These are phyloP conservation scores for Flaveria robusta DNA, from an alignment of 129 eudicot species.

Conservation along the genomic window DNA sequence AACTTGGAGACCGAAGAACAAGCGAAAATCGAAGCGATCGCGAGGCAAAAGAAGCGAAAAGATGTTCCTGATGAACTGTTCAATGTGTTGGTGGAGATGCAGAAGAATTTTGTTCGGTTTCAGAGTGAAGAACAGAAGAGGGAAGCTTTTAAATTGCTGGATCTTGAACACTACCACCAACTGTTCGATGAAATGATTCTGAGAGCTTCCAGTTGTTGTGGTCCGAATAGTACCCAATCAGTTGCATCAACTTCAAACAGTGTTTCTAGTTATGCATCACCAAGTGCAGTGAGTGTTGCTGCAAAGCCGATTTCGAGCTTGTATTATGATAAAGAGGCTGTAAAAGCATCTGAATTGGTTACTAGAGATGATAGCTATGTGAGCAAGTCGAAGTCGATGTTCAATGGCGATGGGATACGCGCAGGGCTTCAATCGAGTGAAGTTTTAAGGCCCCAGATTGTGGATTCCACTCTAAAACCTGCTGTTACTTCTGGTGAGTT, in stretches of 20 bases:
- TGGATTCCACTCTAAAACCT: conserved; percentile 67
- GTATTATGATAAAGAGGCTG: conserved; percentile 51
- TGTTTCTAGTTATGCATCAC: conserved; percentile 37
- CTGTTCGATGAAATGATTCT: conserved; percentile 87
- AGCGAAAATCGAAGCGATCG: conserved; percentile 52
- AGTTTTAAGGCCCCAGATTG: conserved; percentile 51
- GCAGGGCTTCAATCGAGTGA: conserved; percentile 54
- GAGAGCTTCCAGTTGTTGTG: conserved; percentile 68
- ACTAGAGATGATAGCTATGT: conserved; percentile 76
- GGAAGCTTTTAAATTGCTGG: conserved; percentile 68
- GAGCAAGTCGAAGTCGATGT: conserved; percentile 48
- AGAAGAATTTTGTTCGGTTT: conserved; percentile 50
- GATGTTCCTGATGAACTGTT: conserved; percentile 71
- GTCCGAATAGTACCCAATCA: conserved; percentile 26
- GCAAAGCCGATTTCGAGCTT: conserved; percentile 37
- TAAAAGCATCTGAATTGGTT: conserved; percentile 42
- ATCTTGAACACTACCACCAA: conserved; percentile 65
- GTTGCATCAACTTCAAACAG: conserved; percentile 34
- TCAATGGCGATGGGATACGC: conserved; percentile 53
- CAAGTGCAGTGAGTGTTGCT: conserved; percentile 21
- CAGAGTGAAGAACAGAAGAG: conserved; percentile 68
- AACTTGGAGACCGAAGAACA: conserved; percentile 72
- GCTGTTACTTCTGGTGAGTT: conserved; percentile 52
- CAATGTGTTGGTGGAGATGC: conserved; percentile 65
- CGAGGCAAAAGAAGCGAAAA: conserved; percentile 49